Base-by-base conservation (phyloP, 208 protist genomes). In the Angomonas deanei region DNA sequence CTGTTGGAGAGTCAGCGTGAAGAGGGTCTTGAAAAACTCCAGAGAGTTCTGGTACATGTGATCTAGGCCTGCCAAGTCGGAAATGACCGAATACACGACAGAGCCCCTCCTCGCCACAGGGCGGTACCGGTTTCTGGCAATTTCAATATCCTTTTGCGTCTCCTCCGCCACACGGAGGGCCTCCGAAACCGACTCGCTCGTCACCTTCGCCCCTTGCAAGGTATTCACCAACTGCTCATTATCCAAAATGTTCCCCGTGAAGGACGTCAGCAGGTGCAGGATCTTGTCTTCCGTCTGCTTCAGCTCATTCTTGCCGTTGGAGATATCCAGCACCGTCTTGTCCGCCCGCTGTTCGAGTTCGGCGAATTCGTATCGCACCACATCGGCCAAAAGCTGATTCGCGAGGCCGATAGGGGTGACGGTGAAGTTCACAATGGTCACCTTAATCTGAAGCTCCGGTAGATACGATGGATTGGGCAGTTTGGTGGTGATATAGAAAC, bases 401-500 rank as follows among this genome's bases (percentile, higher is more conserved):
- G 97, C 90, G 38, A 98, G 72, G 23, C 93, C 95, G 17, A 69
- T 66, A 68, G 86, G 76, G 36, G 95, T 98, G 17, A 98, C 91
- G n/a, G 91, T 98, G 78, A 98, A 98, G 80, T 98, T 97, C 50
- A 96, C 73, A 24, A 98, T 84, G 11, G 91, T 94, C 32, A 92
- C 84, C 66, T 97, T 97, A 71, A 96, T 96, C 64, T 96, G 95
- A 33, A 98, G 74, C 69, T 99, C 97, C 8, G 97, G 97, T n/a
- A 93, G 68, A 72, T 97, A 98, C 76, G 96, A 85, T 11, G 97
- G 96, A 68, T 98, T 98, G 30, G 91, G 60, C 49, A 98, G 75
- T 72, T 98, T 98, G 26, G 88, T 97, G 6, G 97, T 97, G 69
- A 99, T 94, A 81, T 97, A 99, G 13, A 99, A 80, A 3, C 82